Conservation (phyloP, 768 basidiomycete genomes). For the Rubroboletus pulcherrimus region DNA sequence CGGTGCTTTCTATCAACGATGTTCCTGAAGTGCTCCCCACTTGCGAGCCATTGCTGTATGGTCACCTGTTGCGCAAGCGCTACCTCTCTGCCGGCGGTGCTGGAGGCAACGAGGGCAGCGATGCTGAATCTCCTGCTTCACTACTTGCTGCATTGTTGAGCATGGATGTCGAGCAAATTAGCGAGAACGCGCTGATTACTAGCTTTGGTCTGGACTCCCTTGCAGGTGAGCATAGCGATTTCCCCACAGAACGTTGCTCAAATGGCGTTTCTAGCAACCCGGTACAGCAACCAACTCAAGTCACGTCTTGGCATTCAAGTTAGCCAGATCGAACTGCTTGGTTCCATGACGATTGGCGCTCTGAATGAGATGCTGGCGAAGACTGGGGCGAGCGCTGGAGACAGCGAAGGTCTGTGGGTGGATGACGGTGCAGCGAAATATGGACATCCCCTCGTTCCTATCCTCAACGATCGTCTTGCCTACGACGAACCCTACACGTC, state of each 20-base stretch:
- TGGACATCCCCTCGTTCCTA: slow-evolving; percentile 26
- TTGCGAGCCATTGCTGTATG: slow-evolving; percentile 28
- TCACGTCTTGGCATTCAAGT: slow-evolving; percentile 25
- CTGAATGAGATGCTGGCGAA: slow-evolving; percentile 26
- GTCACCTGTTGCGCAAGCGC: slow-evolving; percentile 21
- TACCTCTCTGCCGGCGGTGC: slow-evolving; percentile 17
- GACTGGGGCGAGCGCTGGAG: slow-evolving; percentile 9
- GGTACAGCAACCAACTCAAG: slow-evolving; percentile 30
- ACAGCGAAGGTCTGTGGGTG: not conserved
- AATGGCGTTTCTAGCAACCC: slow-evolving; percentile 17
- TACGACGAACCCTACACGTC: slow-evolving; percentile 31
- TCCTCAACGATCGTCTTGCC: slow-evolving; percentile 30
- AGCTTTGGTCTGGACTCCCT: slow-evolving; percentile 26
- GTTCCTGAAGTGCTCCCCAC: slow-evolving; percentile 23
- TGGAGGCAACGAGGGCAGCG: slow-evolving; percentile 8
- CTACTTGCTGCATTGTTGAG: slow-evolving; percentile 23
- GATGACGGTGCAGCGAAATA: slow-evolving; percentile 29
- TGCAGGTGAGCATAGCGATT: slow-evolving; percentile 17
- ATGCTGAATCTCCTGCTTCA: slow-evolving; percentile 22
- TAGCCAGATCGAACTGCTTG: slow-evolving; percentile 24
- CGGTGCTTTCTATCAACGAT: slow-evolving; percentile 26
- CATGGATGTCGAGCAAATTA: slow-evolving; percentile 28
- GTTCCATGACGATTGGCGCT: slow-evolving; percentile 21
- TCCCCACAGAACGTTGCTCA: not conserved
- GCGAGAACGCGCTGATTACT: slow-evolving; percentile 28